Base-by-base conservation (phyloP, 1,139 yeast genomes). In the Geotrichum cucujoidarum region DNA sequence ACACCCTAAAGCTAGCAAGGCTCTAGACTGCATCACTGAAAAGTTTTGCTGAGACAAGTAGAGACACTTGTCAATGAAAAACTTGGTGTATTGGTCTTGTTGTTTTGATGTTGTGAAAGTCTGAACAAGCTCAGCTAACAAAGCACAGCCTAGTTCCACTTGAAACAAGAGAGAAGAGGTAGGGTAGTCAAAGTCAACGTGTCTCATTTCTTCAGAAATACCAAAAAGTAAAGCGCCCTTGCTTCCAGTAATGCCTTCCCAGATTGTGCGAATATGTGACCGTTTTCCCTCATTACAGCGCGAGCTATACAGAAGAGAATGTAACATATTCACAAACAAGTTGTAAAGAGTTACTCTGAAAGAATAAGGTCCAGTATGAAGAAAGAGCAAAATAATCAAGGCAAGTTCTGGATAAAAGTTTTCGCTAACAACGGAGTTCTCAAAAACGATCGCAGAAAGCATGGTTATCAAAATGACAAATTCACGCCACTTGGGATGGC, bases 151-250 rank as follows among this genome's bases (percentile, higher is more conserved):
- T 16, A 77, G 72, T 53, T 86, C 90, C 57, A 87, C 73, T 22
- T 79, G 73, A 43, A 68, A 69, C 25, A 76, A 73, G 45, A 80
- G 78, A 44, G 79, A 76, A 37, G 76, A 73, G 46, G 78, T 72
- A 18, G 74, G 70, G 25, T 69, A 70, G 34, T 73, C 65, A 52
- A 67, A 72, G 13, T 68, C 64, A 17, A 67, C 60, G 30, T 68
- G 67, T 39, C 72, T 71, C 47, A 68, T 71, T 34, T 83, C 90
- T 57, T 88, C 79, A n/a, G 81, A 80, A 53, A 86, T 70, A 0
- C 95, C 95, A 67, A 86, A 86, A 53, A 86, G 69, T 72, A 85
- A 76, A 57, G 78, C 80, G 3, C 86, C 83, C 60, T 90, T 75
- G 48, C 84, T 87, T 10, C 86, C 80, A 48, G 86, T 78, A 53